Base-by-base conservation (phyloP, 805 yeast genomes). In the Candida tammaniensis region DNA sequence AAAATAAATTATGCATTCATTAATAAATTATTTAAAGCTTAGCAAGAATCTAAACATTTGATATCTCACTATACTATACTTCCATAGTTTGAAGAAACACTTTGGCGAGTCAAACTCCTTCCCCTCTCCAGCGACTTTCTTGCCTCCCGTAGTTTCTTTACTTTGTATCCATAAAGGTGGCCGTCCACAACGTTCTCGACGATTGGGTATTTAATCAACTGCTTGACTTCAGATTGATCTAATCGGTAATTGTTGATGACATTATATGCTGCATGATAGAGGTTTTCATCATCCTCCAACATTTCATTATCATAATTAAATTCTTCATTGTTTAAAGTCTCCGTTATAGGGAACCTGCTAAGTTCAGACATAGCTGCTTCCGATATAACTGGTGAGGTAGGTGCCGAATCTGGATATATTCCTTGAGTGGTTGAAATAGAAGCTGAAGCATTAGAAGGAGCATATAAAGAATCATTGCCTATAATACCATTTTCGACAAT, bases 91-190 rank as follows among this genome's bases (percentile, higher is more conserved):
- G 29, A 24, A 23, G 26, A 31, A 21, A 22, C 24, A 15, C 31
- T 36, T n/a, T n/a, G n/a, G 13, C 41, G 27, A 17, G 29, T 20
- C 24, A 38, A 24, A 27, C 31, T 23, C 19, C 42, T 31, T 8
- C 39, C 40, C 13, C 42, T 34, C 9, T 31, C 40, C 41, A 37
- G 41, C 15, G 38, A 33, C 13, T 33, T 31, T 24, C 48, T 31
- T 10, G 27, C 9, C 21, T 36, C 47, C 25, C 72, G 42, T 31
- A 67, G 47, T 43, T 59, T 62, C 30, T 58, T 54, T 11, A 68
- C 72, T 38, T 62, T 65, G 44, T 56, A 65, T 10, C 72, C 72
- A 46, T 54, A 66, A 26, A 47, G 54, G 46, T 67, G 73, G 6
- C 70, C 63, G 16, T 48, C 56, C 10, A 67, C 49, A 24, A 56